Conservation (phyloP, 345 rosid species). For the Corchorus olitorius region DNA sequence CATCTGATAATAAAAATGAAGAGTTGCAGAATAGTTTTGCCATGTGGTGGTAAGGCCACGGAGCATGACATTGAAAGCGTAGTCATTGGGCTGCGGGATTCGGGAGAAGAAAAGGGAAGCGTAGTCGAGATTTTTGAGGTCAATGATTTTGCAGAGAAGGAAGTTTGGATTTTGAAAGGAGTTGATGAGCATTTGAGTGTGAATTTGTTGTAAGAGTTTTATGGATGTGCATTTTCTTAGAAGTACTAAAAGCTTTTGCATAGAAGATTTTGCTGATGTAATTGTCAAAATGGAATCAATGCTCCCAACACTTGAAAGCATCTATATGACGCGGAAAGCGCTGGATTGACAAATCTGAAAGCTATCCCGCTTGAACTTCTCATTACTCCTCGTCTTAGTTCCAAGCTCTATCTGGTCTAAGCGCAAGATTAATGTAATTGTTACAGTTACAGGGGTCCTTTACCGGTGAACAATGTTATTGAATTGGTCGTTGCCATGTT, state of each 20-base stretch:
- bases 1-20: slow-evolving; percentile 59
- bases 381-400: slow-evolving; percentile 32
- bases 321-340: slow-evolving; percentile 40
- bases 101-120: slow-evolving; percentile 61
- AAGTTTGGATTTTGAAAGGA: slow-evolving; percentile 55
- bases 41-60: slow-evolving; percentile 68
- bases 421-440: background rate
- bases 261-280: background rate
- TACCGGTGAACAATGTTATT: background rate
- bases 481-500: background rate
- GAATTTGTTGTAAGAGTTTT: slow-evolving; percentile 57
- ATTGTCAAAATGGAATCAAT: background rate
- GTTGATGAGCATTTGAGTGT: slow-evolving; percentile 64
- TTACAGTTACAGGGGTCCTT: background rate
- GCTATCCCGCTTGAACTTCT: slow-evolving; percentile 45
- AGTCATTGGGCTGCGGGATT: slow-evolving; percentile 58
- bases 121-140: slow-evolving; percentile 54
- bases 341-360: slow-evolving; percentile 37
- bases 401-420: slow-evolving; percentile 13
- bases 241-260: slow-evolving; percentile 38
- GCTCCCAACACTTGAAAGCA: background rate
- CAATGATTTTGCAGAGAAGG: slow-evolving; percentile 67
- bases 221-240: slow-evolving; percentile 45
- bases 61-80: slow-evolving; percentile 81
- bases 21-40: slow-evolving; percentile 43